Percentiles rank a stretch among this genome's conserved stretches.
Evolutionary conservation across 2,329 filamentous ascomycete genomes (phyloP).

Genomic region (Ophiostoma sp.): DNA sequence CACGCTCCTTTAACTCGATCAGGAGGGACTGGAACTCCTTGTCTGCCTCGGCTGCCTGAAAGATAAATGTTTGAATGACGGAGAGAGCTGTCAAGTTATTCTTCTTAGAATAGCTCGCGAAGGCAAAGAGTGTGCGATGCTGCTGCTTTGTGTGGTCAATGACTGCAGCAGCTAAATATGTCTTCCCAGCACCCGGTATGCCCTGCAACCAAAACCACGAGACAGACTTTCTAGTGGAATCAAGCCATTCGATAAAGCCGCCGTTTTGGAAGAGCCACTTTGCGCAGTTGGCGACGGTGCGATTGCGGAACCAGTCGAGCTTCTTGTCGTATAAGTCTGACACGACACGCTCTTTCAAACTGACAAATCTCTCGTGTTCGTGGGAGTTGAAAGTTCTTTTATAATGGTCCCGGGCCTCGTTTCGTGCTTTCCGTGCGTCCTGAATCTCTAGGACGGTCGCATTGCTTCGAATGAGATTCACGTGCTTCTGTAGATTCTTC

Average conservation of each 20-base stretch:
- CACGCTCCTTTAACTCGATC: background rate
- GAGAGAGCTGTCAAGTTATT: background rate
- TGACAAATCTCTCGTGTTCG: background rate
- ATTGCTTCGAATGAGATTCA: background rate
- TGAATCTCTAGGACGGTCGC: background rate
- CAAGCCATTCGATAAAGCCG: background rate
- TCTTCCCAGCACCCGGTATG: slow-evolving; percentile 9
- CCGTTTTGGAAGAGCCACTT: slow-evolving; percentile 4
- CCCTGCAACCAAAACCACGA: slow-evolving; percentile 4
- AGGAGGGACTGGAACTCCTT: background rate
- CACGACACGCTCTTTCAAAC: background rate
- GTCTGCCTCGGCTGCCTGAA: slow-evolving; percentile 1
- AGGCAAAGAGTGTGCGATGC: background rate
- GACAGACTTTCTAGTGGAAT: background rate
- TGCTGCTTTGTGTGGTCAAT: slow-evolving; percentile 1
- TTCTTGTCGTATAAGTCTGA: background rate
- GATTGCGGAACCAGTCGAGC: slow-evolving; percentile 2
- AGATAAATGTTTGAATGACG: background rate
- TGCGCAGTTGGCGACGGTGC: background rate
- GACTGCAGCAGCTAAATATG: background rate
- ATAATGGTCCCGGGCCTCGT: background rate
- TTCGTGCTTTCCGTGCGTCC: background rate
- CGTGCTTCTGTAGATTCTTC: background rate
- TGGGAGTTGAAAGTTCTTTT: background rate
- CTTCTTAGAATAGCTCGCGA: background rate